Conservation (phyloP, 805 yeast species). For the Ogataea dorogensis region DNA sequence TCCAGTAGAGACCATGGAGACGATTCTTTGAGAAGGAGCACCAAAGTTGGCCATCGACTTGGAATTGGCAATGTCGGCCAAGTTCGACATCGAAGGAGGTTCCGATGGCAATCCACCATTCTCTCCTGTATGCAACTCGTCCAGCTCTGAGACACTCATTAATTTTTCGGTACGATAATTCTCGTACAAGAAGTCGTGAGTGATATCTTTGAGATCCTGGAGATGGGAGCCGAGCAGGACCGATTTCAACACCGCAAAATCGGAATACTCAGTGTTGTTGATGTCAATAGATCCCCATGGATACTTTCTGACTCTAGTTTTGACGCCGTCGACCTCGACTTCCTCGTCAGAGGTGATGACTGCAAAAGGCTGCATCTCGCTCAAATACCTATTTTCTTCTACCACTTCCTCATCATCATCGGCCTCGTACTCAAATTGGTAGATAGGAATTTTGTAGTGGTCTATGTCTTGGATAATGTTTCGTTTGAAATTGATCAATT, state of each 20-base stretch:
- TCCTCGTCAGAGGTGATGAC: conserved; percentile 63
- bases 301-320: conserved; percentile 59
- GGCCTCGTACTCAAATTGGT: conserved; percentile 67
- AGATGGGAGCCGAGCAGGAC: conserved; percentile 59
- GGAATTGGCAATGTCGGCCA: conserved; percentile 50
- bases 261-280: conserved; percentile 49
- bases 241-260: conserved; percentile 52
- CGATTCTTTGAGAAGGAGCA: conserved; percentile 10
- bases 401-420: conserved; percentile 70
- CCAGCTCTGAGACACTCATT: conserved; percentile 50
- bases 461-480: conserved; percentile 63
- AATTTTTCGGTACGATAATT: conserved; percentile 64
- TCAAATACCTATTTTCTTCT: conserved; percentile 62
- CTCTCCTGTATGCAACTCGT: conserved; percentile 27
- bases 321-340: conserved; percentile 47
- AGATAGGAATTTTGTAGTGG: conserved; percentile 67
- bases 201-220: conserved; percentile 63
- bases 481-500: conserved; percentile 57
- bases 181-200: conserved; percentile 64
- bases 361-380: conserved; percentile 74
- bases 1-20: conserved; percentile 12
- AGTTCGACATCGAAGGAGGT: conserved; percentile 60
- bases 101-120: conserved; percentile 24
- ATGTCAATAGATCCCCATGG: conserved; percentile 75
- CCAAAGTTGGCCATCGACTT: conserved; percentile 31